A percentile compares a stretch with the other conserved stretches of the same genome.
Conservation (phyloP, 345 rosid species). For the Eucalyptus tenuipes region DNA sequence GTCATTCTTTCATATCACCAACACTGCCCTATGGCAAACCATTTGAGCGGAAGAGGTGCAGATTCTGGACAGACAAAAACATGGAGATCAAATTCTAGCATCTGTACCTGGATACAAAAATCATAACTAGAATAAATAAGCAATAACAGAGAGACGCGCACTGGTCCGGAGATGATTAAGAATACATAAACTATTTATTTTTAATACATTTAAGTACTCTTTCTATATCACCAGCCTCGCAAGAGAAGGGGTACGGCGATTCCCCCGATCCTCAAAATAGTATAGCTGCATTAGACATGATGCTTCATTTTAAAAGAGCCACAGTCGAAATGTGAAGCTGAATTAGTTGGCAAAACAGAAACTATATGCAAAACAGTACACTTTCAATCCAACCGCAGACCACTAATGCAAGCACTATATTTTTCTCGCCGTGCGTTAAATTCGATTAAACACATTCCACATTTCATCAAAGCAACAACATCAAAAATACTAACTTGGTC, state of each 20-base stretch:
- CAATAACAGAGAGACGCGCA: not conserved
- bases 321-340: not conserved
- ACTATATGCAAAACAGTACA: not conserved
- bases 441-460: not conserved
- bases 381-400: not conserved
- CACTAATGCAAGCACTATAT: not conserved
- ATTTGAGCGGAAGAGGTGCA: constrained; percentile 75
- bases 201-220: constrained; percentile 34
- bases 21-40: constrained; percentile 95
- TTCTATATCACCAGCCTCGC: constrained; percentile 90
- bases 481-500: constrained; percentile 43
- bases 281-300: constrained; percentile 43
- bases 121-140: constrained; percentile 5
- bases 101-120: constrained; percentile 3
- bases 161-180: not conserved
- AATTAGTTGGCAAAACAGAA: not conserved
- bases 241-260: constrained; percentile 90
- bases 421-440: not conserved
- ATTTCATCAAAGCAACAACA: not conserved
- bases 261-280: constrained; percentile 89
- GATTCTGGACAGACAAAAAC: constrained; percentile 77
- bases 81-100: constrained; percentile 56
- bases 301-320: not conserved
- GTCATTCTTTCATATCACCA: constrained; percentile 99
- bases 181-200: not conserved